Percentiles rank a stretch among this genome's conserved stretches.
phyloP scores from a whole-genome alignment of 331 rosid genomes.

The Rosa hybrid region DNA sequence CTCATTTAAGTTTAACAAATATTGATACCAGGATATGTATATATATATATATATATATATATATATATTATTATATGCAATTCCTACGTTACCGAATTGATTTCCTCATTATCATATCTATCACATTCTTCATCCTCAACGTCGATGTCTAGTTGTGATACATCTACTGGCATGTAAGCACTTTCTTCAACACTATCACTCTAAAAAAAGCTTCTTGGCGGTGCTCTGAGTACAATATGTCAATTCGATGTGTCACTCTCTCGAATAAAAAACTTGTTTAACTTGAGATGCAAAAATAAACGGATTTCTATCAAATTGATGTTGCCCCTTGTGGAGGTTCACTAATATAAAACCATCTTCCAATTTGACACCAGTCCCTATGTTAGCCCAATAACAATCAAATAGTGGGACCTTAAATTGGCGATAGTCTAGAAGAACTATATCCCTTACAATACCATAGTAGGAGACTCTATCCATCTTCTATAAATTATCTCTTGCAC shows the following conservation, averaged over 20 bases:
- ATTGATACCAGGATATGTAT: no score
- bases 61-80: not conserved
- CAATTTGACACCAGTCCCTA: not conserved
- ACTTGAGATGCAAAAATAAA: conserved; percentile 8
- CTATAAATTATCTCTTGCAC: not conserved
- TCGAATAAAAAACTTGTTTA: conserved; percentile 5
- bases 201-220: not conserved
- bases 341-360: not conserved
- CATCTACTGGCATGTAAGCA: not conserved
- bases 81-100: not conserved
- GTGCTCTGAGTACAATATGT: not conserved
- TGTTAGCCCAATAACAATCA: not conserved
- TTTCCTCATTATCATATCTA: not conserved
- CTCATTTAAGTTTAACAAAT: no score
- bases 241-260: not conserved
- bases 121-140: not conserved
- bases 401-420: not conserved
- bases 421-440: not conserved
- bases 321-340: not conserved
- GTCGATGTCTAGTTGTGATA: not conserved
- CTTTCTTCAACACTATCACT: not conserved
- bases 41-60: no score
- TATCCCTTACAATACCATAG: not conserved
- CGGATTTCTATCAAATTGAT: conserved; percentile 1
- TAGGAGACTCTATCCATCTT: not conserved